Evolutionary conservation across 345 rosid species (phyloP).

Genomic region (Psidium guajava): DNA sequence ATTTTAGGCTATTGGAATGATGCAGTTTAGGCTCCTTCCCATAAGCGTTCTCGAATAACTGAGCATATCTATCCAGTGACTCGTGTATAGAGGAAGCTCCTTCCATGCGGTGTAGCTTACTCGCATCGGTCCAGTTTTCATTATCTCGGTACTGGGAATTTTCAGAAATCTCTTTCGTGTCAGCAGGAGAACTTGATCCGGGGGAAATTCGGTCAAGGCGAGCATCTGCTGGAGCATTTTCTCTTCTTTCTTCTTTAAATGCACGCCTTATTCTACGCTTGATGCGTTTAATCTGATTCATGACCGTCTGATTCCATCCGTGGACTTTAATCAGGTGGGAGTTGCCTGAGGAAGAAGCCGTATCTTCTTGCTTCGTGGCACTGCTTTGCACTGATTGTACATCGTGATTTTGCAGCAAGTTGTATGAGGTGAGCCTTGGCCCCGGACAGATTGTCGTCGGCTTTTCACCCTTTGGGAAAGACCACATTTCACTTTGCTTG

Average conservation of each 20-base stretch:
- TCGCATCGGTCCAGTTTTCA: background rate
- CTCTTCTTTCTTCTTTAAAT: conserved; percentile 32
- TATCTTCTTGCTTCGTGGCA: background rate
- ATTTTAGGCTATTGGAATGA: conserved; percentile 53
- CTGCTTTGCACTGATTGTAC: background rate
- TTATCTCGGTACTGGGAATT: conserved; percentile 6
- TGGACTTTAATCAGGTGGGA: conserved; percentile 1
- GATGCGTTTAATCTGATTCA: conserved; percentile 35
- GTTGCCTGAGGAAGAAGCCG: background rate
- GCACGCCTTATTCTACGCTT: conserved; percentile 50
- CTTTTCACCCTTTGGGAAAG: conserved; percentile 22
- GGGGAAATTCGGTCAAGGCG: conserved; percentile 3
- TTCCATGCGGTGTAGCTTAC: conserved; percentile 1
- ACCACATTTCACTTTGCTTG: conserved; percentile 71
- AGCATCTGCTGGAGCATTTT: background rate
- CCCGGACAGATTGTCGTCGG: background rate
- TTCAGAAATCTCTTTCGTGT: conserved; percentile 6
- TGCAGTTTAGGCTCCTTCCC: conserved; percentile 22
- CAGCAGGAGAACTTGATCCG: background rate
- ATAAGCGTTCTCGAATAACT: conserved; percentile 31
- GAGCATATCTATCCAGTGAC: conserved; percentile 44
- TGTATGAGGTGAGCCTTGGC: background rate
- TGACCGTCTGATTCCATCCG: conserved; percentile 37
- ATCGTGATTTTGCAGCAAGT: conserved; percentile 2
- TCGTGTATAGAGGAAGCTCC: conserved; percentile 43